Evolutionary conservation across 306 rosid genomes (phyloP).

Genomic region (Sechiopsis laciniata): DNA sequence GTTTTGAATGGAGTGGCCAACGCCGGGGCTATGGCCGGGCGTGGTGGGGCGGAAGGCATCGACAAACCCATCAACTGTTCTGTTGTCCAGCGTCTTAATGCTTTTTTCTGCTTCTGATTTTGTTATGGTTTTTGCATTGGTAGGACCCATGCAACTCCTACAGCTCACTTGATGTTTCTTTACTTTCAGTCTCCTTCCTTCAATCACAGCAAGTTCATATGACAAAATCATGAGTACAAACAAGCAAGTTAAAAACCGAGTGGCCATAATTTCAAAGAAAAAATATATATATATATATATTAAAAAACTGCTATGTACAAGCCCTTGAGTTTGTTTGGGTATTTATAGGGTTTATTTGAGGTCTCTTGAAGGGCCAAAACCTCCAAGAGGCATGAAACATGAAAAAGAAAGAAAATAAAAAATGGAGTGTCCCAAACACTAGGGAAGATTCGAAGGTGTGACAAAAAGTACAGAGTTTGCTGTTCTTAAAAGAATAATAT

Average conservation of each 20-base stretch:
- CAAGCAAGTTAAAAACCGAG: conserved; percentile 32
- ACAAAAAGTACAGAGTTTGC: background rate
- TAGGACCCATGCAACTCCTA: background rate
- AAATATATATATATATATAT: background rate
- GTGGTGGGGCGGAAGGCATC: conserved; percentile 63
- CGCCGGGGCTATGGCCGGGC: conserved; percentile 79
- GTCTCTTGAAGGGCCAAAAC: background rate
- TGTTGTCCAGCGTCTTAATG: conserved; percentile 13
- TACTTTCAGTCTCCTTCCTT: conserved; percentile 44
- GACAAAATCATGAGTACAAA: conserved; percentile 40
- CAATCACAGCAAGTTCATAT: conserved; percentile 33
- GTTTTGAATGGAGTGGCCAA: conserved; percentile 56
- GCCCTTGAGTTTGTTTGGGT: conserved; percentile 11
- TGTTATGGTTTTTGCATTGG: background rate
- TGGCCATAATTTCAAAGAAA: conserved; percentile 35
- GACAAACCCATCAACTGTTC: conserved; percentile 28
- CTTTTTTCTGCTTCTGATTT: conserved; percentile 9
- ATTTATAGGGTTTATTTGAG: conserved; percentile 16
- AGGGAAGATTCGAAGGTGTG: conserved; percentile 23
- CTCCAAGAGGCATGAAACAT: background rate
- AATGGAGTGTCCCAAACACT: background rate
- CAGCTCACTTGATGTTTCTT: conserved; percentile 23
- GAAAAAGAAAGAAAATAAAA: background rate
- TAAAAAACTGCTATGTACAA: conserved; percentile 7
- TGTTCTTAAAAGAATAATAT: conserved; percentile 17